phyloP scores from a whole-genome alignment of 2,329 filamentous ascomycete genomes.

The Fusarium tricinctum region DNA sequence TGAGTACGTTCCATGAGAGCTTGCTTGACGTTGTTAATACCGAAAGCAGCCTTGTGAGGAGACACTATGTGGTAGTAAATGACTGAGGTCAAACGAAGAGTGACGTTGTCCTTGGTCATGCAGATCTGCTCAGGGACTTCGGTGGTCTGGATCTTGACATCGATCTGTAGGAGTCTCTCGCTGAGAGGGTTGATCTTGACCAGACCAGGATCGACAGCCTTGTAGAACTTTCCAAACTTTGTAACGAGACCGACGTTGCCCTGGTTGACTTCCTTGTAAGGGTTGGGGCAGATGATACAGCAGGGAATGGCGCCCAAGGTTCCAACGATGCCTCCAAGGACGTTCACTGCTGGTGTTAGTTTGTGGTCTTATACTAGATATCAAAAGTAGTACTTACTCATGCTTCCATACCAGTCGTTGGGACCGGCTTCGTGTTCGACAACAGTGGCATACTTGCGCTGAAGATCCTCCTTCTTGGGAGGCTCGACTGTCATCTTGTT shows the following conservation, averaged over 20 bases:
- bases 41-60: slow-evolving; percentile 97
- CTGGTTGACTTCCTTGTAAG: slow-evolving; percentile 91
- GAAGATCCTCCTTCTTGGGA: slow-evolving; percentile 84
- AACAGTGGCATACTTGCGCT: slow-evolving; percentile 80
- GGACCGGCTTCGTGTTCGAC: slow-evolving; percentile 75
- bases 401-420: slow-evolving; percentile 89
- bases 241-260: slow-evolving; percentile 96
- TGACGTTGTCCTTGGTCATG: slow-evolving; percentile 99
- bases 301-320: slow-evolving; percentile 89
- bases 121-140: slow-evolving; percentile 96
- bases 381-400: slow-evolving; percentile 73
- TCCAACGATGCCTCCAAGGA: slow-evolving; percentile 80
- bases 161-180: slow-evolving; percentile 89
- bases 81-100: slow-evolving; percentile 91
- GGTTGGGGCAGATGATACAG: slow-evolving; percentile 93
- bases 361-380: neutral
- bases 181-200: slow-evolving; percentile 98
- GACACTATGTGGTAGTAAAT: slow-evolving; percentile 99
- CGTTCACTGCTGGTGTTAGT: slow-evolving; percentile 69
- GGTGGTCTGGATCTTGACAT: slow-evolving; percentile 99
- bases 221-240: slow-evolving; percentile 94
- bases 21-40: slow-evolving; percentile 93
- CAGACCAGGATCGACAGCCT: slow-evolving; percentile 94
- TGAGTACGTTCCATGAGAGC: slow-evolving; percentile 98
- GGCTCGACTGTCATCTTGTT: slow-evolving; percentile 80